Evolutionary conservation across 257 asterid genomes (phyloP), one percentile per base, ranked within the genome.

Genomic region (Solanum pennellii): DNA sequence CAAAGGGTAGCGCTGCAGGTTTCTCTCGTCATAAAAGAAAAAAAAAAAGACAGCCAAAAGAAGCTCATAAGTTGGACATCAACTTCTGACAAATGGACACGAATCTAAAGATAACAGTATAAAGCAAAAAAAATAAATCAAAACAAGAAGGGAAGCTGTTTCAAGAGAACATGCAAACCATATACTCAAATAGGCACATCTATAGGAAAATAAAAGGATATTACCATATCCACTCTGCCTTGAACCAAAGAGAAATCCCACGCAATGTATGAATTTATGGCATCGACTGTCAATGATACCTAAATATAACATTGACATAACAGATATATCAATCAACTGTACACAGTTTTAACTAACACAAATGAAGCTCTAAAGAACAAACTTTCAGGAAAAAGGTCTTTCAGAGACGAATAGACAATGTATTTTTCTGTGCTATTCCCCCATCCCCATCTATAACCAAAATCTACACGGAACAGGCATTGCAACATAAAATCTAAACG

Each of bases 231-330:
- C 92, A 95, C 86, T 90, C 94, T 96, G 87, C 99, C 98, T 92
- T 95, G 99, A 83, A 93, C 94, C 94, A 97, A 89, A n/a, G 98
- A 90, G 89, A 97, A 97, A 91, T 97, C 99, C 98, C 99, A 97
- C 85, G 98, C 99, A 90, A 97, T 93, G 90, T 95, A 97, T 44
- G 99, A 95, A 89, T 97, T 96, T 87, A 93, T 44, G 29, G 99
- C 94, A 85, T 96, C 99, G 88, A 93, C 98, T 20, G 91, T 88
- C 86, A 97, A 82, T 73, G 94, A 86, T 87, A 97, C 98, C 99
- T 95, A 87, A 37, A 88, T 33, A 89, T 84, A 90, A 74, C 72
- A 83, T 31, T 72, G 72, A 74, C 37, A 59, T 25, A 56, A 77
- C 79, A 60, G 6, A 79, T 12, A 3, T 33, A 79, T 41, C 12